Evolutionary conservation across 257 asterid species (phyloP).

Genomic region (Salvia hispanica): DNA sequence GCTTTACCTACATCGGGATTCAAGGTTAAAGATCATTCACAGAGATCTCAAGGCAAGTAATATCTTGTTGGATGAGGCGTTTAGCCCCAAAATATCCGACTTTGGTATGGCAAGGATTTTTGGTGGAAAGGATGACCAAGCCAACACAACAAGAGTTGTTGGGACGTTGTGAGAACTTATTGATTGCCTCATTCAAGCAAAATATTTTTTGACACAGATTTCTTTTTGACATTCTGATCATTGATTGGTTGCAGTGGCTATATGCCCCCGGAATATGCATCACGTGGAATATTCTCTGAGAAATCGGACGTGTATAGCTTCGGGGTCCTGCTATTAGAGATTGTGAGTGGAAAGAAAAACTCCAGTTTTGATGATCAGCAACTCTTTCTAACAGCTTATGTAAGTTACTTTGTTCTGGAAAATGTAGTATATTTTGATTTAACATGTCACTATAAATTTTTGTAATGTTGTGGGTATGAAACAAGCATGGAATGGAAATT

Average conservation of each 20-base stretch:
- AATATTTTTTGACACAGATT: neutral
- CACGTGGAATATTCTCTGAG: slow-evolving; percentile 42
- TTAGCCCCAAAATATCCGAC: slow-evolving; percentile 43
- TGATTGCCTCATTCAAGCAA: neutral
- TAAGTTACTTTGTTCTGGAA: slow-evolving; percentile 27
- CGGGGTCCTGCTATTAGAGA: slow-evolving; percentile 45
- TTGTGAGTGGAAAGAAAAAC: slow-evolving; percentile 33
- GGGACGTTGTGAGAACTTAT: slow-evolving; percentile 49
- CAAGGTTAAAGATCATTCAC: slow-evolving; percentile 31
- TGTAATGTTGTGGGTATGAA: neutral
- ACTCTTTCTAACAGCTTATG: slow-evolving; percentile 48
- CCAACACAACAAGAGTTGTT: slow-evolving; percentile 41
- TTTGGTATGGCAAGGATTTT: slow-evolving; percentile 51
- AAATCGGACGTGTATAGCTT: slow-evolving; percentile 49
- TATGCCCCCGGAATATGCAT: slow-evolving; percentile 55
- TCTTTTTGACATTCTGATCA: neutral
- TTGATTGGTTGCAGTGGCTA: slow-evolving; percentile 43
- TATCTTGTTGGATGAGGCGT: slow-evolving; percentile 36
- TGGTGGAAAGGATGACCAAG: slow-evolving; percentile 38
- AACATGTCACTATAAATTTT: neutral
- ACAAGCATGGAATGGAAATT: too few relatives aligned
- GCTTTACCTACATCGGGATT: slow-evolving; percentile 49
- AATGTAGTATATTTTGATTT: neutral
- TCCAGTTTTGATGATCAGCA: slow-evolving; percentile 27
- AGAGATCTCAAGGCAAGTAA: slow-evolving; percentile 40